Conservation (phyloP, 768 basidiomycete genomes). For the Trametes meyenii region DNA sequence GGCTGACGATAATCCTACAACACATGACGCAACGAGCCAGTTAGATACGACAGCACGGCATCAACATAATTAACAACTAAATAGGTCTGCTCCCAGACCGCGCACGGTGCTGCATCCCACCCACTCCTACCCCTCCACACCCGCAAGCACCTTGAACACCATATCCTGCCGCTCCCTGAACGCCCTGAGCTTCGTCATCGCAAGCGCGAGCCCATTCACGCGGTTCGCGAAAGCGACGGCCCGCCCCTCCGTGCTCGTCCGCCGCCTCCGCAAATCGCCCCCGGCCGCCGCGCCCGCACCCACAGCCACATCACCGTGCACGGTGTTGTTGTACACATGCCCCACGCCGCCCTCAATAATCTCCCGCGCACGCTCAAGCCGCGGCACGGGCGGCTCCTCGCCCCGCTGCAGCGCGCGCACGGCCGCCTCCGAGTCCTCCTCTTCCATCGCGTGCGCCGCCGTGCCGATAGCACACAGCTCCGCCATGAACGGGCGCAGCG, state of each 20-base stretch:
- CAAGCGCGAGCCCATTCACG: constrained; percentile 73
- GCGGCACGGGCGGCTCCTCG: constrained; percentile 23
- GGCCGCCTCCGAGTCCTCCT: constrained; percentile 29
- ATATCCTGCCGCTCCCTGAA: constrained; percentile 73
- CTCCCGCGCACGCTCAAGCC: constrained; percentile 28
- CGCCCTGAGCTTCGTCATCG: constrained; percentile 67
- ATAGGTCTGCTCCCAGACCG: not conserved
- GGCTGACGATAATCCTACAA: too few relatives aligned
- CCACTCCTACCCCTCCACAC: constrained; percentile 31
- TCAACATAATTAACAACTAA: not conserved
- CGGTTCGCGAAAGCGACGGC: constrained; percentile 76
- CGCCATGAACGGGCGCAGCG: constrained; percentile 66
- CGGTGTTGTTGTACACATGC: constrained; percentile 16
- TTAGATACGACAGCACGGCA: not conserved
- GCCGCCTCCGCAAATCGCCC: constrained; percentile 31
- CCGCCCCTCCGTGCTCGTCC: constrained; percentile 50
- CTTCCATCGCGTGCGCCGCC: constrained; percentile 28
- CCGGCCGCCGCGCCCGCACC: not conserved
- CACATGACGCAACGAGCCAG: not conserved
- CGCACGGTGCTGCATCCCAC: not conserved
- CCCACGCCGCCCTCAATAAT: constrained; percentile 31
- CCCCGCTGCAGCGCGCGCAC: constrained; percentile 25
- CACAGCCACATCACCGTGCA: not conserved
- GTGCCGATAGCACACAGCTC: constrained; percentile 32
- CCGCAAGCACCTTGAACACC: constrained; percentile 69